Evolutionary conservation across 306 rosid genomes (phyloP).

Genomic region (Erythrophleum fordii): DNA sequence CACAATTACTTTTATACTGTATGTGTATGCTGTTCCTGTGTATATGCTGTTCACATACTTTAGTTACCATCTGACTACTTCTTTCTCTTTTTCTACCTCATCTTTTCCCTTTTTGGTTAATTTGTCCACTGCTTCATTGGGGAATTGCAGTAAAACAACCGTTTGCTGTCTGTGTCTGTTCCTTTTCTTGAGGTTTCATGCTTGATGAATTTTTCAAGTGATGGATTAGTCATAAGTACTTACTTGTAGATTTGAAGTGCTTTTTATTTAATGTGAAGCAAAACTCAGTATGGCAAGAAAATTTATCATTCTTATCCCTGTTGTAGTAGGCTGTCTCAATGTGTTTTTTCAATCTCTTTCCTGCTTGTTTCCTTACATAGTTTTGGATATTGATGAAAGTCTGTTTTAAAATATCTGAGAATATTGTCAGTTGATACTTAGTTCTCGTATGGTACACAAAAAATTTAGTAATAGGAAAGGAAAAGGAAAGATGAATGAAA

Average conservation of each 20-base stretch:
- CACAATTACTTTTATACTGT: neutral
- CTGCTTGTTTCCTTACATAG: neutral
- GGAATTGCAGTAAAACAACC: neutral
- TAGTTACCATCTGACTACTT: neutral
- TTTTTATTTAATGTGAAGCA: neutral
- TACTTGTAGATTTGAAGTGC: neutral
- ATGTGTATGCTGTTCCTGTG: neutral
- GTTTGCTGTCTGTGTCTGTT: neutral
- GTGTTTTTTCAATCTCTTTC: neutral
- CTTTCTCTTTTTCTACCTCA: neutral
- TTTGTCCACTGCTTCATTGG: neutral
- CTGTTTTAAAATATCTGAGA: neutral
- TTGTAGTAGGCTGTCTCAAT: neutral
- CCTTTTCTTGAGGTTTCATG: neutral
- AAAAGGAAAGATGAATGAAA: too few relatives aligned
- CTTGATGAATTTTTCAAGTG: neutral
- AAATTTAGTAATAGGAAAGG: too few relatives aligned
- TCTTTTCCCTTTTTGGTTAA: neutral
- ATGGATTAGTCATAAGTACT: neutral
- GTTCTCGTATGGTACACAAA: too few relatives aligned
- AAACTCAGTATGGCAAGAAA: neutral
- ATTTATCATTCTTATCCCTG: neutral
- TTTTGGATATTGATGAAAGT: constrained; percentile 7
- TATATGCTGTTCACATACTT: neutral
- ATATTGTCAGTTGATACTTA: neutral